A percentile compares a stretch with the other conserved stretches of the same genome.
phyloP scores from a whole-genome alignment of 164 flowering plant genomes.

The Santalum album region DNA sequence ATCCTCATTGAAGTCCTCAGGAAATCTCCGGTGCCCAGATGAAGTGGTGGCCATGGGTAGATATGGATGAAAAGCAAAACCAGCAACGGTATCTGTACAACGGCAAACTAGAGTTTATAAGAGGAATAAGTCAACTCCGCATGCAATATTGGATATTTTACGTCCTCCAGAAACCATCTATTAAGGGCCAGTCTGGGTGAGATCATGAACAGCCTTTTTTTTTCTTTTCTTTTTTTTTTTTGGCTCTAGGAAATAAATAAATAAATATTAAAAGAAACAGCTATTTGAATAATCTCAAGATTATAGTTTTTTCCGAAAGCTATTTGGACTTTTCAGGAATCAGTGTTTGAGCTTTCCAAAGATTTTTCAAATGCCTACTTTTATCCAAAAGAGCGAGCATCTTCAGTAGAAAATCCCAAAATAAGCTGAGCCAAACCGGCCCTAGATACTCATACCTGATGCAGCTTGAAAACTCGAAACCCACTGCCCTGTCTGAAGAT shows the following conservation, averaged over 20 bases:
- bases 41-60: conserved; percentile 78
- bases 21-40: conserved; percentile 91
- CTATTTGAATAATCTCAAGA: too few species aligned
- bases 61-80: conserved; percentile 82
- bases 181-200: too few species aligned
- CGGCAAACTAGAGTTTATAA: not conserved
- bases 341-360: too few species aligned
- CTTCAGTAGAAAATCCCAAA: too few species aligned
- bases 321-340: too few species aligned
- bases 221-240: too few species aligned
- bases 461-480: conserved; percentile 86
- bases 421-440: too few species aligned
- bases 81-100: conserved; percentile 71
- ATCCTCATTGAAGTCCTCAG: conserved; percentile 42
- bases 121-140: not conserved
- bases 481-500: conserved; percentile 94
- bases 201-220: too few species aligned
- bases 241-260: not conserved
- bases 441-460: conserved; percentile 63
- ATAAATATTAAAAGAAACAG: not conserved
- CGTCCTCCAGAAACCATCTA: too few species aligned
- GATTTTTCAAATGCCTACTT: too few species aligned
- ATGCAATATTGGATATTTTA: not conserved
- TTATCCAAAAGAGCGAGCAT: too few species aligned
- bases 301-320: too few species aligned